Base-by-base conservation (phyloP, 257 asterid genomes). In the Knoxia roxburghii region DNA sequence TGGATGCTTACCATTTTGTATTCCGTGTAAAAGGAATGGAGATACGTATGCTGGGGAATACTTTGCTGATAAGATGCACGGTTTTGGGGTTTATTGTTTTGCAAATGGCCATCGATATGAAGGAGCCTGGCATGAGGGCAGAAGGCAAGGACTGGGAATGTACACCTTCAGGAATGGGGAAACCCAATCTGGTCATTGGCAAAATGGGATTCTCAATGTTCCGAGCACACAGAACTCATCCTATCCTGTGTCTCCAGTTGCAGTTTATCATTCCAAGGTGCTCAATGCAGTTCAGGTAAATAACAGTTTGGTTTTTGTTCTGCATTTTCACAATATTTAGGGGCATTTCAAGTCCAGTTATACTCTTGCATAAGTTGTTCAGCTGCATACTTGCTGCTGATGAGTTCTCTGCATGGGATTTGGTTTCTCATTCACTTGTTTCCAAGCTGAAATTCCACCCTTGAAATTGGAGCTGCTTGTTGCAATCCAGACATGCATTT, bases 51-150 rank as follows among this genome's bases (percentile, higher is more conserved):
- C 95, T 13, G 97, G 97, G 61, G 97, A 90, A 67, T 90, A 90
- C 74, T 90, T 90, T 82, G 95, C 94, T 15, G 95, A 90, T 78
- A 90, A 87, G 75, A 88, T 90, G 95, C 96, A 90, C 52, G 96
- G 97, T 32, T 90, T 90, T 75, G 97, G 97, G 57, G 86, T 88
- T 12, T 90, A 90, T 72, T 73, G 41, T 43, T 90, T 90, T 61
- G 97, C 96, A 17, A 88, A 88, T 61, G 95, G 92, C 26, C 97
- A 90, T 65, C 80, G 82, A 0, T 90, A 90, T 33, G 97, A 90
- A 77, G 97, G 97, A 77, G 90, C 96, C 61, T 90, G 97, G 97
- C 97, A 87, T 46, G 97, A 90, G 74, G 96, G 96, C 68, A 81
- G 78, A 77, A 85, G 97, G 60, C 97, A 90, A 73, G 97, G 96